phyloP scores from a whole-genome alignment of 495 filamentous ascomycete genomes.

The Pseudevernia furfuracea region DNA sequence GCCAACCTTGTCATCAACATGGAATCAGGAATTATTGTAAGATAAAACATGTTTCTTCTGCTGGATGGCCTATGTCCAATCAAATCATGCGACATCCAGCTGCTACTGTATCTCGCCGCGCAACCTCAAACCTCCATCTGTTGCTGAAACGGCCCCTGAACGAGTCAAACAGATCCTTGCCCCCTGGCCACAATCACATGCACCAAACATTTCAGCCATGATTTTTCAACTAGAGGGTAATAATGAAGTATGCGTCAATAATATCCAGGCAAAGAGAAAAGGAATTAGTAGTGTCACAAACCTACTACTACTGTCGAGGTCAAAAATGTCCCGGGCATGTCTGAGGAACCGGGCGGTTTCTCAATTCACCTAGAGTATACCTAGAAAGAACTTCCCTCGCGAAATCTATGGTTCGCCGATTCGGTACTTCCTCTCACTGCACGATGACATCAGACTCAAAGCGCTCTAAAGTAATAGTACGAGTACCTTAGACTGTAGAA shows the following conservation, averaged over 20 bases:
- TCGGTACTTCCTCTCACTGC: neutral
- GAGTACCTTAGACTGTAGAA: too few species aligned
- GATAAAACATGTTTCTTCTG: neutral
- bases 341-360: too few species aligned
- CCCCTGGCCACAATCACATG: neutral
- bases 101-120: neutral
- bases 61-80: neutral
- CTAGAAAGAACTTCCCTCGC: conserved; percentile 8
- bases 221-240: neutral
- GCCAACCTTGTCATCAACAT: neutral
- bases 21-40: neutral
- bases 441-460: conserved; percentile 8
- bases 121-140: neutral
- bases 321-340: too few species aligned
- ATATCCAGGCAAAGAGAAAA: neutral
- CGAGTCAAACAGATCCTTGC: neutral
- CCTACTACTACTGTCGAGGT: neutral
- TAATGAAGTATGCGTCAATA: too few species aligned
- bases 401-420: neutral
- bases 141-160: neutral
- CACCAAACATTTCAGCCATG: neutral
- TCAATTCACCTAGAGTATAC: too few species aligned
- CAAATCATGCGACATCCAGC: neutral
- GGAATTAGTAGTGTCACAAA: neutral
- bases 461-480: too few species aligned